Conservation (phyloP, 1,284 basidiomycete genomes). For the Cerrena zonata region DNA sequence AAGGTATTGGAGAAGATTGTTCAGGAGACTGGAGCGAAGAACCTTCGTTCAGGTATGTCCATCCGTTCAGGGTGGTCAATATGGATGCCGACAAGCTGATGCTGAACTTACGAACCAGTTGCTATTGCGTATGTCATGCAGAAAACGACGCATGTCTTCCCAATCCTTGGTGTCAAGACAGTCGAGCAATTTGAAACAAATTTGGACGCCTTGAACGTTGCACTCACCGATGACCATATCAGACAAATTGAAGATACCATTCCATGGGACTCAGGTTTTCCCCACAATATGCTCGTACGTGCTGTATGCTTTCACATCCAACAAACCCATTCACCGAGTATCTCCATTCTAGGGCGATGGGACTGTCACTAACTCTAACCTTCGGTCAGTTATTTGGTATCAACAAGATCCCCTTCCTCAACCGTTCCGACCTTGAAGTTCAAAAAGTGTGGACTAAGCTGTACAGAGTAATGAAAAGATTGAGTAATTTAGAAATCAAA, state of each 20-base stretch:
- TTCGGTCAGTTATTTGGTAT: not conserved
- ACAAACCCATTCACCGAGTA: not conserved
- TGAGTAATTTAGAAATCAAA: too few relatives aligned
- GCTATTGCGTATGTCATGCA: conserved; percentile 42
- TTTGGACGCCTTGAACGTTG: not conserved
- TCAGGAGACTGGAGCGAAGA: conserved; percentile 17
- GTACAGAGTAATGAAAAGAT: too few relatives aligned
- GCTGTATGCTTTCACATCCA: not conserved
- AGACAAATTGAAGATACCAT: not conserved
- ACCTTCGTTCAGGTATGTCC: conserved; percentile 24
- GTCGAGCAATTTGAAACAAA: conserved; percentile 2
- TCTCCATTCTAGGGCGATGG: not conserved
- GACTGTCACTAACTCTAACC: not conserved
- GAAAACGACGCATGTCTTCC: conserved; percentile 39
- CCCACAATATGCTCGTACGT: not conserved
- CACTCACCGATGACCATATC: conserved; percentile 1
- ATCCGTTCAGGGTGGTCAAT: not conserved
- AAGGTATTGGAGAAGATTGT: conserved; percentile 13
- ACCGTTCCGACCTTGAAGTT: not conserved
- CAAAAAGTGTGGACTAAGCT: too few relatives aligned
- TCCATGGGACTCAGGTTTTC: not conserved
- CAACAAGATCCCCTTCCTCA: not conserved
- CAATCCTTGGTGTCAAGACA: not conserved
- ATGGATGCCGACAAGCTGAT: not conserved
- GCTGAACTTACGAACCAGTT: conserved; percentile 20